A percentile compares a stretch with the other conserved stretches of the same genome.
These are phyloP conservation scores for Yarrowia galli DNA, from an alignment of 1,139 yeast genomes.

Conservation along the genomic window DNA sequence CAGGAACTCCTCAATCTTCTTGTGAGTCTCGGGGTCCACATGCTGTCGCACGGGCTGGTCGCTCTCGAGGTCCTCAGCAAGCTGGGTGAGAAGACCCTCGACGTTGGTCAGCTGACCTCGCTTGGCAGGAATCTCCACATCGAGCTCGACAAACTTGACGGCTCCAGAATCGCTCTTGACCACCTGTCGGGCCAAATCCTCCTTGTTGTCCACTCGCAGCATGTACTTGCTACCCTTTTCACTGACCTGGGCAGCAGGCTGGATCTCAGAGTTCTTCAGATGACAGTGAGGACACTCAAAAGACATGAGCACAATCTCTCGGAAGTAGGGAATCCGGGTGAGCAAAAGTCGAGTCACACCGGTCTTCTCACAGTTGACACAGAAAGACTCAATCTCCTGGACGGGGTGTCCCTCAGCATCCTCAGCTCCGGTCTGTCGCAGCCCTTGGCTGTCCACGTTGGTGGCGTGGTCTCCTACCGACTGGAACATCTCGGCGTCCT, in stretches of 20 bases:
- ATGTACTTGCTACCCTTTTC: constrained; percentile 84
- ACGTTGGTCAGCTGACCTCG: constrained; percentile 91
- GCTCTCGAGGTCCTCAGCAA: constrained; percentile 77
- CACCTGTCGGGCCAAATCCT: constrained; percentile 87
- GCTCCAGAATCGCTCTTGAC: constrained; percentile 89
- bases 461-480: constrained; percentile 47
- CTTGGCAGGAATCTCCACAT: constrained; percentile 93
- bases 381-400: constrained; percentile 90
- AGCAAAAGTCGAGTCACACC: constrained; percentile 85
- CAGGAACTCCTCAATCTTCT: constrained; percentile 75
- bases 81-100: constrained; percentile 85
- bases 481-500: constrained; percentile 41
- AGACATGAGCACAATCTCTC: constrained; percentile 93
- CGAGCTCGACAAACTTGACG: constrained; percentile 83
- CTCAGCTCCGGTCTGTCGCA: constrained; percentile 54
- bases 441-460: constrained; percentile 45
- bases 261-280: constrained; percentile 88
- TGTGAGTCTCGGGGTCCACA: constrained; percentile 75
- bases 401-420: constrained; percentile 97
- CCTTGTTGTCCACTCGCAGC: constrained; percentile 70
- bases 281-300: constrained; percentile 96
- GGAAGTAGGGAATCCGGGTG: constrained; percentile 89
- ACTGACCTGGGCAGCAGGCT: constrained; percentile 83
- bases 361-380: constrained; percentile 92
- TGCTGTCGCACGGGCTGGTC: constrained; percentile 83